These are phyloP conservation scores for Brassica rapa DNA, from an alignment of 345 rosid genomes.

Conservation along the genomic window DNA sequence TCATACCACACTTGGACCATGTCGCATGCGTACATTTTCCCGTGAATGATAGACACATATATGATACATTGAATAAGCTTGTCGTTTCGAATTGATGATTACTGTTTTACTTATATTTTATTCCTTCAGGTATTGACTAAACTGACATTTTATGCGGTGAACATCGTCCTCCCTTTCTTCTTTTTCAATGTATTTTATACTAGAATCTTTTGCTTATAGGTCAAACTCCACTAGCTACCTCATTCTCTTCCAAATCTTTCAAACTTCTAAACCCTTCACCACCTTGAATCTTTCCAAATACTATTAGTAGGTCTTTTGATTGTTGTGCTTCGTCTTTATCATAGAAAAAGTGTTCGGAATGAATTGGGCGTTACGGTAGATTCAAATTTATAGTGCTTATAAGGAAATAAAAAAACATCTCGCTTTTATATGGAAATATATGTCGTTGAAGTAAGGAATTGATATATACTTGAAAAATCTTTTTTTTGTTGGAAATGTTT, in stretches of 20 bases:
- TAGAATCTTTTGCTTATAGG: conserved; percentile 29
- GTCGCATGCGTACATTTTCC: not conserved
- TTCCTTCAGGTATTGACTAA: not conserved
- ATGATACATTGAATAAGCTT: not conserved
- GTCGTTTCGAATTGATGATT: not conserved
- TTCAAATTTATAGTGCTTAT: not conserved
- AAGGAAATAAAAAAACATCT: not conserved
- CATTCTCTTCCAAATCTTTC: conserved; percentile 18
- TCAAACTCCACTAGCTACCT: conserved; percentile 33
- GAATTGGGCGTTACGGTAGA: not conserved
- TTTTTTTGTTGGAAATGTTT: not conserved
- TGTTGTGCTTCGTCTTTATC: not conserved
- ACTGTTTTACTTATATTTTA: not conserved
- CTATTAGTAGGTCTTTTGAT: not conserved
- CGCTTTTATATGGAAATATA: not conserved
- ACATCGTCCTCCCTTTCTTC: too few relatives aligned
- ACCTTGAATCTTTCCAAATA: not conserved
- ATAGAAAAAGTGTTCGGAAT: not conserved
- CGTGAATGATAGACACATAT: not conserved
- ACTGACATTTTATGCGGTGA: not conserved
- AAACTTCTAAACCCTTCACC: conserved; percentile 3
- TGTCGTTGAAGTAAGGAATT: not conserved
- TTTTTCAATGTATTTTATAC: conserved; percentile 7
- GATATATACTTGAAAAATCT: not conserved
- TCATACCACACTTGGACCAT: not conserved